Evolutionary conservation across 2,329 filamentous ascomycete species (phyloP), one percentile per base, ranked within the genome.

Genomic region (Fusarium foetens): DNA sequence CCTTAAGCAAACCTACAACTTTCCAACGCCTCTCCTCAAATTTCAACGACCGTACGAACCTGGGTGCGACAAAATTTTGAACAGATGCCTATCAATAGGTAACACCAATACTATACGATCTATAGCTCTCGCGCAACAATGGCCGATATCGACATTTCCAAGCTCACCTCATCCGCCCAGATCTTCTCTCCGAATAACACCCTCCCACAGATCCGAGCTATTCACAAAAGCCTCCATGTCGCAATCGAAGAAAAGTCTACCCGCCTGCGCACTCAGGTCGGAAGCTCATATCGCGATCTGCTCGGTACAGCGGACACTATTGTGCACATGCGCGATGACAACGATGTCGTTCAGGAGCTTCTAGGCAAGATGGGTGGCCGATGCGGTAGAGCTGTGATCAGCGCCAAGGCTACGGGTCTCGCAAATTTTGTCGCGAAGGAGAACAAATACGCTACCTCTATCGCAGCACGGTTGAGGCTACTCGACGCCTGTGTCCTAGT

Each of bases 291-390:
- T 82, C 93, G 95, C 74, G 94, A 96, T 76, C 90, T 98, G 13
- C 90, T 98, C 31, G 93, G 93, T 58, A 98, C 95, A 0, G 95
- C 95, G 60, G 95, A 98, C 82, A 91, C 91, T n/a, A 98, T 98
- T 74, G 92, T 98, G 60, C 88, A 91, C 68, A 97, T 98, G 94
- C 92, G 94, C 74, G 83, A 82, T 42, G 91, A 95, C 79, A 95
- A 96, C 83, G 88, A 91, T 68, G 84, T 86, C 17, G 92, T 94
- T 21, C 94, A 97, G 81, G 84, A 86, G 9, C 88, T 91, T 41
- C 86, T 98, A 57, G 88, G 88, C 21, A 86, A 86, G 66, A 92
- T 97, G 83, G 93, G 94, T 49, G 88, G 89, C 45, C 89, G 89
- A 63, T 98, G 95, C 81, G 94, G 95, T 57, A 88, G 93, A 41